Conservation (phyloP, 2,329 filamentous ascomycete species). For the Paecilomyces niveus region DNA sequence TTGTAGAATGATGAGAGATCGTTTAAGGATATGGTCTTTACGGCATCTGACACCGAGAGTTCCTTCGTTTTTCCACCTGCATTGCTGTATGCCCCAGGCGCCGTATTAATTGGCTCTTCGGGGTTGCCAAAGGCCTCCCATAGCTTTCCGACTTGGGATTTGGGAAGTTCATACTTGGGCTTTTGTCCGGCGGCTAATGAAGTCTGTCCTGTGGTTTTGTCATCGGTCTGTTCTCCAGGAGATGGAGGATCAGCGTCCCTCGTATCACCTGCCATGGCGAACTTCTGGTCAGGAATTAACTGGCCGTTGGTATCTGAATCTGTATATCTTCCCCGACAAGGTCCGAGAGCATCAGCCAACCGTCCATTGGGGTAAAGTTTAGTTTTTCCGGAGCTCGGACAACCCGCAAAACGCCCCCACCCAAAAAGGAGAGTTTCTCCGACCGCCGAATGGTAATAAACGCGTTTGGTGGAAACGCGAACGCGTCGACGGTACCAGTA, state of each 20-base stretch:
- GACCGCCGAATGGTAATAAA: conserved; percentile 10
- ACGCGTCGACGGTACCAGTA: conserved; percentile 21
- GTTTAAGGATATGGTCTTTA: conserved; percentile 41
- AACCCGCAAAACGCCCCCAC: neutral
- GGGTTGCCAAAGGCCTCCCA: conserved; percentile 43
- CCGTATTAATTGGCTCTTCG: conserved; percentile 48
- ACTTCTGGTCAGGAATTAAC: conserved; percentile 2
- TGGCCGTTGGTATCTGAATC: neutral
- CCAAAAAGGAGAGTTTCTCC: conserved; percentile 15
- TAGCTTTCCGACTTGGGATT: conserved; percentile 41
- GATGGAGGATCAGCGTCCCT: conserved; percentile 16
- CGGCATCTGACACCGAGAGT: conserved; percentile 33
- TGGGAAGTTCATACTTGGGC: conserved; percentile 35
- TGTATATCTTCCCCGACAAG: neutral
- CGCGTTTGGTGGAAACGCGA: conserved; percentile 27
- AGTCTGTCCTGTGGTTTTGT: conserved; percentile 10
- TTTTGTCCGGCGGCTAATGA: conserved; percentile 17
- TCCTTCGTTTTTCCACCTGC: conserved; percentile 48
- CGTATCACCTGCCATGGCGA: conserved; percentile 34
- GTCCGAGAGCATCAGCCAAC: neutral
- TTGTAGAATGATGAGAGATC: conserved; percentile 60
- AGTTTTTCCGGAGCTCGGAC: neutral
- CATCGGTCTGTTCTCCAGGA: conserved; percentile 10
- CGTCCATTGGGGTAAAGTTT: conserved; percentile 2
- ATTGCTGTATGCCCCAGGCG: conserved; percentile 52